phyloP scores from a whole-genome alignment of 192 early-diverging fungal species.

The Coemansia sp. region DNA sequence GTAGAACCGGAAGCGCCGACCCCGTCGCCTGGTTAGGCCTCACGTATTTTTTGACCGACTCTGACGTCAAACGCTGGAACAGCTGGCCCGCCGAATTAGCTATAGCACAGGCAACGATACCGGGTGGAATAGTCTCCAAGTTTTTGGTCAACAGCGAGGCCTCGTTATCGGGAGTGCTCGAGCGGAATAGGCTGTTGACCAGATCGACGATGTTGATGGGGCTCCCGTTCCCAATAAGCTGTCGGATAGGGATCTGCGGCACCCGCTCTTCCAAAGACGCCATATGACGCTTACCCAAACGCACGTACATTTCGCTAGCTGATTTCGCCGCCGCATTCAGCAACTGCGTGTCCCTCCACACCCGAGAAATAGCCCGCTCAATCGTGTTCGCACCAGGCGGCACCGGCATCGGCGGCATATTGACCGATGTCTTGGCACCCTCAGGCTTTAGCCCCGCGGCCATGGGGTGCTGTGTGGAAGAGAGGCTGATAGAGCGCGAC shows the following conservation, averaged over 20 bases:
- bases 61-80: conserved; percentile 35
- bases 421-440: neutral
- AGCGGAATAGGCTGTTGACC: conserved; percentile 35
- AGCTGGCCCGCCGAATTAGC: conserved; percentile 49
- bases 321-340: conserved; percentile 11
- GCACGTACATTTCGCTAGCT: conserved; percentile 35
- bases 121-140: conserved; percentile 43
- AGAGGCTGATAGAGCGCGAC: conserved; percentile 29
- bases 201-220: conserved; percentile 34
- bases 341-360: conserved; percentile 19
- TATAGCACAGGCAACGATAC: conserved; percentile 43
- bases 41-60: conserved; percentile 27
- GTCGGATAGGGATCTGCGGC: conserved; percentile 29
- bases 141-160: conserved; percentile 21
- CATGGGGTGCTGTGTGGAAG: neutral
- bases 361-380: conserved; percentile 14
- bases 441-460: neutral
- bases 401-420: neutral
- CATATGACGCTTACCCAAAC: conserved; percentile 30
- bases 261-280: conserved; percentile 41
- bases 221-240: conserved; percentile 14
- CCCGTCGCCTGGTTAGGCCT: neutral
- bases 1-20: conserved; percentile 19
- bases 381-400: conserved; percentile 3
- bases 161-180: conserved; percentile 28